Percentiles rank a stretch among this genome's conserved stretches.
Conservation (phyloP, 148 eudicot species). For the Tetragonia tetragonoides region DNA sequence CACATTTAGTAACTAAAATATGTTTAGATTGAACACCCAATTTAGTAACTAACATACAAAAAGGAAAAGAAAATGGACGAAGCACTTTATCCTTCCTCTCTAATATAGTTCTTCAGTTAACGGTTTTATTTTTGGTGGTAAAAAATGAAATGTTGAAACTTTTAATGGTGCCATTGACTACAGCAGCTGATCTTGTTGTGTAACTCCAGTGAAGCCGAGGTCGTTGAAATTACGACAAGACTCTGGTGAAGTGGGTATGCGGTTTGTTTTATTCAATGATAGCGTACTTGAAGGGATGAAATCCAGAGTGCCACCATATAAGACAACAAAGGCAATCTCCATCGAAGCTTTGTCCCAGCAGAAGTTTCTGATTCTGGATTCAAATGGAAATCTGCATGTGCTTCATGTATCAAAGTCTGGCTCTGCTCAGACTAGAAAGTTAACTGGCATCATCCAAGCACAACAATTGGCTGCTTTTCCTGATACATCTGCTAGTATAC, state of each 20-base stretch:
- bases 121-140: slow-evolving; percentile 14
- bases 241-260: slow-evolving; percentile 51
- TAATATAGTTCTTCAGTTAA: neutral
- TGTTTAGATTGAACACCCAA: neutral
- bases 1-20: too few relatives aligned
- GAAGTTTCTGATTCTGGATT: slow-evolving; percentile 66
- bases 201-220: slow-evolving; percentile 79
- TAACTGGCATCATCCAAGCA: slow-evolving; percentile 32
- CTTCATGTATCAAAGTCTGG: slow-evolving; percentile 31
- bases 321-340: slow-evolving; percentile 49
- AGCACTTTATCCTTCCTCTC: neutral
- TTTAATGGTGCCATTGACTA: slow-evolving; percentile 41
- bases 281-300: slow-evolving; percentile 33
- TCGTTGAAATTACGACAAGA: slow-evolving; percentile 68
- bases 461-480: slow-evolving; percentile 38
- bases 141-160: slow-evolving; percentile 33
- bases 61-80: neutral
- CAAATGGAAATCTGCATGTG: slow-evolving; percentile 54
- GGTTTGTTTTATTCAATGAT: slow-evolving; percentile 55
- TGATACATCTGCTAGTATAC: slow-evolving; percentile 36
- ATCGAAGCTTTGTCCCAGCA: slow-evolving; percentile 58
- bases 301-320: slow-evolving; percentile 28
- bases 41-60: neutral
- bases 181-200: slow-evolving; percentile 74
- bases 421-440: slow-evolving; percentile 25